Conservation (phyloP, 768 basidiomycete species). For the Rhodotorula babjevae region DNA sequence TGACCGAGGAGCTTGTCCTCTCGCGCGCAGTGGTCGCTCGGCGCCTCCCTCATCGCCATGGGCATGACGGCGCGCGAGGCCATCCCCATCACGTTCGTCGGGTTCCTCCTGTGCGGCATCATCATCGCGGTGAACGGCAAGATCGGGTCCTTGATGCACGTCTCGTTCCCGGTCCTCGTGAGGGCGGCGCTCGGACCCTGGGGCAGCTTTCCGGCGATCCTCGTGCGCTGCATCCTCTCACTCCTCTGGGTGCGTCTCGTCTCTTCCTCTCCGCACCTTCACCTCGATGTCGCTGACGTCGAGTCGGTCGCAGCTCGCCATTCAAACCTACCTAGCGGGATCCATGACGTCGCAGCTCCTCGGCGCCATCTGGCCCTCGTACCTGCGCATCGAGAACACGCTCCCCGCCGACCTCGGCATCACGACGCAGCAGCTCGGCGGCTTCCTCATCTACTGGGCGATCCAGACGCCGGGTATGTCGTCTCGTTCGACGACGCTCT, state of each 20-base stretch:
- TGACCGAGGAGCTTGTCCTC: too few species aligned
- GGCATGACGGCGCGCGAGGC: not conserved
- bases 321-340: constrained; percentile 26
- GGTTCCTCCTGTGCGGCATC: constrained; percentile 15
- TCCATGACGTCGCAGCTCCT: constrained; percentile 40
- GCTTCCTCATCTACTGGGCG: constrained; percentile 45
- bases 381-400: constrained; percentile 33
- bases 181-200: constrained; percentile 41
- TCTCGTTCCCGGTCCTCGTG: not conserved
- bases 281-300: too few species aligned
- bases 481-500: too few species aligned
- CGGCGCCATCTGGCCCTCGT: constrained; percentile 46
- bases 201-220: constrained; percentile 42
- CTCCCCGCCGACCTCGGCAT: constrained; percentile 41
- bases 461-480: not conserved
- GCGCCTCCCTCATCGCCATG: not conserved
- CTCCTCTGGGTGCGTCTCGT: constrained; percentile 24
- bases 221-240: constrained; percentile 42
- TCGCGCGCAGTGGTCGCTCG: not conserved
- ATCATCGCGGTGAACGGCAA: constrained; percentile 38
- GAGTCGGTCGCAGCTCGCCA: not conserved
- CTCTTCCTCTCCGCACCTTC: not conserved
- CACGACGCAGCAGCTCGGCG: constrained; percentile 43
- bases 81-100: constrained; percentile 19
- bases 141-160: constrained; percentile 30